Conservation (phyloP, 371 early-diverging fungal genomes). For the Coelomomyces lativittatus region DNA sequence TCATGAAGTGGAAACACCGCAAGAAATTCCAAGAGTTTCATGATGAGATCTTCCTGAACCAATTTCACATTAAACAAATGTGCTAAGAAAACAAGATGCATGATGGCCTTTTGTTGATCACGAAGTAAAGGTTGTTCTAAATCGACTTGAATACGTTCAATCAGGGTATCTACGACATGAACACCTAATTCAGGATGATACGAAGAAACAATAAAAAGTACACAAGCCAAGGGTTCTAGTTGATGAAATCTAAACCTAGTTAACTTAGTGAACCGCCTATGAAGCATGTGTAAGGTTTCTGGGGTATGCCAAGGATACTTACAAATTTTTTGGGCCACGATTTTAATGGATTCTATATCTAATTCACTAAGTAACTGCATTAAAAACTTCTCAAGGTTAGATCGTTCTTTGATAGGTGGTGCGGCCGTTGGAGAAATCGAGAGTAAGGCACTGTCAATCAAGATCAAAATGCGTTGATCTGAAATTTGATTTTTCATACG, state of each 20-base stretch:
- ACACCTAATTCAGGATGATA: conserved; percentile 74
- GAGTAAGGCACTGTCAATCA: conserved; percentile 87
- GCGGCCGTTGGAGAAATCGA: conserved; percentile 20
- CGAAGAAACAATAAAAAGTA: conserved; percentile 54
- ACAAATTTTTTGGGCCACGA: conserved; percentile 52
- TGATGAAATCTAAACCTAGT: conserved; percentile 83
- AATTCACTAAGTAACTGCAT: background rate
- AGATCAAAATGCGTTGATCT: conserved; percentile 59
- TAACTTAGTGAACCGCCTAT: conserved; percentile 52
- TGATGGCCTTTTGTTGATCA: conserved; percentile 74
- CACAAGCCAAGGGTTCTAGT: conserved; percentile 58
- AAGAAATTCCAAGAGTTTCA: conserved; percentile 67
- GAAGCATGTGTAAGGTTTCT: conserved; percentile 9
- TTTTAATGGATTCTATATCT: conserved; percentile 13
- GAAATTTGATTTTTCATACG: conserved; percentile 7
- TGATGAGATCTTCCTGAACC: conserved; percentile 58
- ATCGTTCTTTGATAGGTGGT: conserved; percentile 42
- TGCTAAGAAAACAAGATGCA: conserved; percentile 57
- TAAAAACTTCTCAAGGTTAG: conserved; percentile 57
- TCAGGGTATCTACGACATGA: conserved; percentile 56
- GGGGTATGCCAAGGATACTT: conserved; percentile 71
- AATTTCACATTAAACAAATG: conserved; percentile 74
- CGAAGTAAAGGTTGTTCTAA: conserved; percentile 59
- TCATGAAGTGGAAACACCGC: conserved; percentile 78
- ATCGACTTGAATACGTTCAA: conserved; percentile 71